Conservation (phyloP, 768 basidiomycete species). For the Leccinum aurantiacum region DNA sequence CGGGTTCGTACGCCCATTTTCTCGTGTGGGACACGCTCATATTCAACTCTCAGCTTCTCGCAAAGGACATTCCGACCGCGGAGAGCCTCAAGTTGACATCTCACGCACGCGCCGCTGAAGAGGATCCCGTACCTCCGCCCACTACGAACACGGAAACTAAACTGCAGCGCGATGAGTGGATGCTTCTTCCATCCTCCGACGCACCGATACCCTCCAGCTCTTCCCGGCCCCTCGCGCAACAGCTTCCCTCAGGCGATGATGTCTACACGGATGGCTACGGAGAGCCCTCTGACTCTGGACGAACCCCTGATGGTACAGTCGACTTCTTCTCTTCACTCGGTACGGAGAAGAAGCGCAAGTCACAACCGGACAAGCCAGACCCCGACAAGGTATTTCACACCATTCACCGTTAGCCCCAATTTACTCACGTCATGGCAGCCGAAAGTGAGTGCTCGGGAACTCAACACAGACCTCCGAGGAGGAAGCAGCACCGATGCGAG, state of each 20-base stretch:
- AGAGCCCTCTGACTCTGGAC: conserved; percentile 43
- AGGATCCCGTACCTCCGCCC: conserved; percentile 49
- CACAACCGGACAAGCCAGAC: conserved; percentile 56
- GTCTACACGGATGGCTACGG: conserved; percentile 67
- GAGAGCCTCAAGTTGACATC: conserved; percentile 71
- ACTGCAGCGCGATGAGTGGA: conserved; percentile 84
- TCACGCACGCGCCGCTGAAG: conserved; percentile 46
- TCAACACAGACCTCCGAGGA: conserved; percentile 57
- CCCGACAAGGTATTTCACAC: conserved; percentile 60
- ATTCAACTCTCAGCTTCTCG: conserved; percentile 47
- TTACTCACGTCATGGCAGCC: conserved; percentile 41
- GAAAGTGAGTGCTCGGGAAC: conserved; percentile 58
- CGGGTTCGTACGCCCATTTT: conserved; percentile 46
- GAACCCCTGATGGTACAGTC: conserved; percentile 55
- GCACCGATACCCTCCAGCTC: conserved; percentile 31
- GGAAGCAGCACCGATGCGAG: conserved; percentile 42
- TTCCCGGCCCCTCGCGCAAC: conserved; percentile 30
- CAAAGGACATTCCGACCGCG: conserved; percentile 74
- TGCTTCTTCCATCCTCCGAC: conserved; percentile 52
- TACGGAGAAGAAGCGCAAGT: conserved; percentile 71
- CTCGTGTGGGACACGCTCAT: conserved; percentile 5
- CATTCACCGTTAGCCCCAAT: background rate
- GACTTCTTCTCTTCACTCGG: conserved; percentile 93
- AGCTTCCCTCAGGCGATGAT: conserved; percentile 40
- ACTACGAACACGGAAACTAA: conserved; percentile 46